Evolutionary conservation across 768 basidiomycete species (phyloP).

Genomic region (Boletus coccyginus): DNA sequence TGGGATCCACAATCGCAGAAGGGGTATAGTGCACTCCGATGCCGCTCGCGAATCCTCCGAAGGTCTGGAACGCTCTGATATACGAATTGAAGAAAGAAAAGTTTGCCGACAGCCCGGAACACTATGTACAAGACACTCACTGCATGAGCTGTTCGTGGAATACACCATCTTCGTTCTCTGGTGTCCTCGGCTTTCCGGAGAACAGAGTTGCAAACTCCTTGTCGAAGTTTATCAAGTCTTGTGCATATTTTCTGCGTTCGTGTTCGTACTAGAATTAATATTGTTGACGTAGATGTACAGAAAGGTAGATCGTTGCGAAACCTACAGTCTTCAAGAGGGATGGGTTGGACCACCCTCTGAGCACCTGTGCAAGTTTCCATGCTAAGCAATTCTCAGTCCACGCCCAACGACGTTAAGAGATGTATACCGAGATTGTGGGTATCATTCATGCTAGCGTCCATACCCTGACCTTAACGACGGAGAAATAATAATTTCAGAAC

Average conservation of each 20-base stretch:
- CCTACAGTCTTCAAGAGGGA: conserved; percentile 38
- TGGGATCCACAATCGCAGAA: conserved; percentile 34
- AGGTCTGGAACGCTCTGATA: conserved; percentile 36
- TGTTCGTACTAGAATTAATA: conserved; percentile 43
- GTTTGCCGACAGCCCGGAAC: not conserved
- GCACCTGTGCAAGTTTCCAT: no score
- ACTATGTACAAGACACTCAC: conserved; percentile 13
- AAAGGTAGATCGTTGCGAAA: not conserved
- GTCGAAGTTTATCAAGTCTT: conserved; percentile 69
- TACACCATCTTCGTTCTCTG: conserved; percentile 34
- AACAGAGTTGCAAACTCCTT: conserved; percentile 61
- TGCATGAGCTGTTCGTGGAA: conserved; percentile 36
- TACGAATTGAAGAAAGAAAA: not conserved
- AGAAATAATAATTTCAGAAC: no score
- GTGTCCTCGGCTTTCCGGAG: conserved; percentile 60
- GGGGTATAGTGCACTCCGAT: conserved; percentile 41
- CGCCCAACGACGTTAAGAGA: no score
- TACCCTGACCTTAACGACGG: conserved; percentile 30
- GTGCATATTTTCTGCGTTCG: conserved; percentile 43
- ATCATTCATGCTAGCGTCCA: no score
- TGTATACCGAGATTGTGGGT: no score
- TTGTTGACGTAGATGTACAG: not conserved
- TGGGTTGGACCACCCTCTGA: conserved; percentile 27
- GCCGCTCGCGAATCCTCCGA: conserved; percentile 37
- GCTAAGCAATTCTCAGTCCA: no score